A percentile compares a stretch with the other conserved stretches of the same genome.
phyloP scores from a whole-genome alignment of 352 stramenopile genomes.

The Pythium volutum region DNA sequence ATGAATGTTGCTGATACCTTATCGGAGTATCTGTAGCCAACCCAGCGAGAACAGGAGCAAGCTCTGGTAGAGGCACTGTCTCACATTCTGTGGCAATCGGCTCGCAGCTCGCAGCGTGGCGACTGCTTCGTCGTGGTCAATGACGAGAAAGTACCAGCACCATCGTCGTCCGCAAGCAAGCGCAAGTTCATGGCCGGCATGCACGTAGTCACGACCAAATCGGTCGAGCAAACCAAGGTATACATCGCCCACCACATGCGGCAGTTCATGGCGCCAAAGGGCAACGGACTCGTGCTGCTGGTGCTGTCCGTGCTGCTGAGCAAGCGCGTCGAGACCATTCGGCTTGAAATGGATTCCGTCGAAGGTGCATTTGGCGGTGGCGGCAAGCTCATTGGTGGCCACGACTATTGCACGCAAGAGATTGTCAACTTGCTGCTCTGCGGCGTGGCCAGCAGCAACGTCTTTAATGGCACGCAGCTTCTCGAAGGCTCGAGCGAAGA shows the following conservation, averaged over 20 bases:
- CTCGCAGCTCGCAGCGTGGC: slow-evolving; percentile 2
- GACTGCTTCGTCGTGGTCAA: slow-evolving; percentile 44
- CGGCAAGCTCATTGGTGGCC: slow-evolving; percentile 72
- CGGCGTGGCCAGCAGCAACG: slow-evolving; percentile 90
- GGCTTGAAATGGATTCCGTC: slow-evolving; percentile 84
- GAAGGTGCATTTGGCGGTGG: slow-evolving; percentile 36
- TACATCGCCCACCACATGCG: slow-evolving; percentile 32
- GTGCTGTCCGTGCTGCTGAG: slow-evolving; percentile 66
- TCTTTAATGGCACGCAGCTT: slow-evolving; percentile 91
- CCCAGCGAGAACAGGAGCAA: slow-evolving; percentile 31
- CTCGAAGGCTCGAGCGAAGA: slow-evolving; percentile 61
- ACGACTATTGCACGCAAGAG: slow-evolving; percentile 93
- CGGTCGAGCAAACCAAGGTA: slow-evolving; percentile 33
- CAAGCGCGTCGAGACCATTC: slow-evolving; percentile 50
- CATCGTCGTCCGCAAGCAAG: slow-evolving; percentile 11
- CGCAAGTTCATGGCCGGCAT: slow-evolving; percentile 47
- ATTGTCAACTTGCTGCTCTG: slow-evolving; percentile 96
- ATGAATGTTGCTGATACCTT: no score
- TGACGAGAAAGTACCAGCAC: slow-evolving; percentile 17
- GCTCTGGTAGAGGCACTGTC: slow-evolving; percentile 49
- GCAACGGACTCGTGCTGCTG: slow-evolving; percentile 72
- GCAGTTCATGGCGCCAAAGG: slow-evolving; percentile 52
- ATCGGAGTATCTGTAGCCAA: slow-evolving; percentile 42
- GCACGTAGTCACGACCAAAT: slow-evolving; percentile 29
- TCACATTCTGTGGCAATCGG: slow-evolving; percentile 69